Conservation (phyloP, 805 yeast species). For the Ogataea saltuana region DNA sequence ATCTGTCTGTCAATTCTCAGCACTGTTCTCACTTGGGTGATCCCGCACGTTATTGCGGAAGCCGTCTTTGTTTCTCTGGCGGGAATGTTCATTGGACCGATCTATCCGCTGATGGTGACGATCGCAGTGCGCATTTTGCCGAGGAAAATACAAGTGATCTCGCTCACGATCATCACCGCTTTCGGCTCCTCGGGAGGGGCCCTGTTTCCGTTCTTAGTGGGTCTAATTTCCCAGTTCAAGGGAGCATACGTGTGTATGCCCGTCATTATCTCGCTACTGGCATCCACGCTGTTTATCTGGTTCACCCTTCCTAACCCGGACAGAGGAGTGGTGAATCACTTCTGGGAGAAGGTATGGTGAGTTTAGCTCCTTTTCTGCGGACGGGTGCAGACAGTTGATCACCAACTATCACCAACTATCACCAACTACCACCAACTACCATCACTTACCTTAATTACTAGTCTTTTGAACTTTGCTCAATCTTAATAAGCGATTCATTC, state of each 20-base stretch:
- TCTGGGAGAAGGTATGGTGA: constrained; percentile 27
- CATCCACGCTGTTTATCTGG: constrained; percentile 42
- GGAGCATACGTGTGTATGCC: constrained; percentile 56
- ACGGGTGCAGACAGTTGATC: no score
- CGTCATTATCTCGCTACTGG: constrained; percentile 41
- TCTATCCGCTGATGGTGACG: constrained; percentile 55
- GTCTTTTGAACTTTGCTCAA: no score
- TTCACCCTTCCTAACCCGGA: constrained; percentile 45
- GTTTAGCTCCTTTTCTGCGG: no score
- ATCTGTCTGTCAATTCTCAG: constrained; percentile 38
- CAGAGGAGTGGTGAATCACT: constrained; percentile 27
- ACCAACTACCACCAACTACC: background rate
- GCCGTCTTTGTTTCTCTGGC: constrained; percentile 49
- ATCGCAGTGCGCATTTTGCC: constrained; percentile 47
- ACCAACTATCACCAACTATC: no score
- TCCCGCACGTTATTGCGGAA: constrained; percentile 45
- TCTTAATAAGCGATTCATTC: no score
- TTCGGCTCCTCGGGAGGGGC: constrained; percentile 63
- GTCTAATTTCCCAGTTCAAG: constrained; percentile 44
- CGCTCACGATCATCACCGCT: constrained; percentile 53
- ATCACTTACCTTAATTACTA: no score
- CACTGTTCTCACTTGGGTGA: constrained; percentile 48
- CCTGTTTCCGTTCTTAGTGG: constrained; percentile 52
- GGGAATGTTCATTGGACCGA: constrained; percentile 68
- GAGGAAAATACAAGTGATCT: constrained; percentile 50